phyloP scores from a whole-genome alignment of 1,139 yeast species.

The Hyphopichia buzzinii region DNA sequence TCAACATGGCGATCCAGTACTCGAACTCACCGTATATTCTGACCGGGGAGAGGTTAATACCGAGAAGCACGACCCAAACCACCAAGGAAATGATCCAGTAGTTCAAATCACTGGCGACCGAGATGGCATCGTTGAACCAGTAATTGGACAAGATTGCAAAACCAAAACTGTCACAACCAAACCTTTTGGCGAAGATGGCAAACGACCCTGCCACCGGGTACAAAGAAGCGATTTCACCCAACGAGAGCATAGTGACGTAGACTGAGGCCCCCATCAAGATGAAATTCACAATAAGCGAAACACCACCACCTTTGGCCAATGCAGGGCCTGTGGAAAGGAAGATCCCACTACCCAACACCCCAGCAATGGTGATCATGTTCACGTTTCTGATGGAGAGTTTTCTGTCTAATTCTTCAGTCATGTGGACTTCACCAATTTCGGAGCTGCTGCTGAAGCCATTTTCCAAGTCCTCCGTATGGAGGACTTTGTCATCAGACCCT shows the following conservation, averaged over 20 bases:
- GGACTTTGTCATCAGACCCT: too few relatives aligned
- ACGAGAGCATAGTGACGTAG: slow-evolving; percentile 54
- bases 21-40: slow-evolving; percentile 46
- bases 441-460: slow-evolving; percentile 1
- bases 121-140: slow-evolving; percentile 64
- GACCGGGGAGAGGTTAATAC: slow-evolving; percentile 54
- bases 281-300: slow-evolving; percentile 57
- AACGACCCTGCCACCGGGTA: slow-evolving; percentile 66
- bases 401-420: slow-evolving; percentile 34
- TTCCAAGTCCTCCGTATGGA: slow-evolving; percentile 9
- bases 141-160: slow-evolving; percentile 62
- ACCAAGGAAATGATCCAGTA: slow-evolving; percentile 56
- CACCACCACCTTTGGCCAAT: slow-evolving; percentile 62
- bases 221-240: slow-evolving; percentile 66
- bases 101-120: slow-evolving; percentile 62
- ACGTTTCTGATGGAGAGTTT: slow-evolving; percentile 51
- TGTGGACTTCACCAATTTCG: slow-evolving; percentile 2
- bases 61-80: slow-evolving; percentile 55
- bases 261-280: slow-evolving; percentile 58
- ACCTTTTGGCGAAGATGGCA: slow-evolving; percentile 56
- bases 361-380: slow-evolving; percentile 65
- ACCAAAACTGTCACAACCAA: slow-evolving; percentile 61
- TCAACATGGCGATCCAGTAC: slow-evolving; percentile 37
- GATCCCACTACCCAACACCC: slow-evolving; percentile 69
- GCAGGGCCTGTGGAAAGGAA: slow-evolving; percentile 64